phyloP scores from a whole-genome alignment of 805 yeast species.

The Wickerhamiella azyma region DNA sequence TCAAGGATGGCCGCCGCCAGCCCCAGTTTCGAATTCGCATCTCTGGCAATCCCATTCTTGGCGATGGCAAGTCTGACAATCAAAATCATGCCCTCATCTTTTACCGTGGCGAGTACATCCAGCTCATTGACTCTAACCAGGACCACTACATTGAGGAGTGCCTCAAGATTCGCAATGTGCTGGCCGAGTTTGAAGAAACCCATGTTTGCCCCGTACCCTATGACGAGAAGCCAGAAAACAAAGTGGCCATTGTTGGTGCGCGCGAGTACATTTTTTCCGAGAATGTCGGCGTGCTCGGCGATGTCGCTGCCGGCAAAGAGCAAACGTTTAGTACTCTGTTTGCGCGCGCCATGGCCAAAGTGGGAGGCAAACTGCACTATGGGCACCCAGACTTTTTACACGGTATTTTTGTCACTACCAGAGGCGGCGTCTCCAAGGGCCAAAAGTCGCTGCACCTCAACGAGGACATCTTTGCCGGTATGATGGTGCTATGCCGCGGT shows the following conservation, averaged over 20 bases:
- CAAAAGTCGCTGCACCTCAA: slow-evolving; percentile 72
- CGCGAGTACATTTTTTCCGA: slow-evolving; percentile 76
- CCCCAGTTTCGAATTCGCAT: slow-evolving; percentile 53
- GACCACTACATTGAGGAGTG: slow-evolving; percentile 76
- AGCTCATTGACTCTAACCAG: slow-evolving; percentile 72
- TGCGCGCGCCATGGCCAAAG: slow-evolving; percentile 67
- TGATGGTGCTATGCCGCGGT: slow-evolving; percentile 64
- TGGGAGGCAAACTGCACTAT: slow-evolving; percentile 74
- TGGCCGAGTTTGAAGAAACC: slow-evolving; percentile 62
- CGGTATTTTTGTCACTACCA: slow-evolving; percentile 60
- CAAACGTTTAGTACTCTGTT: slow-evolving; percentile 78
- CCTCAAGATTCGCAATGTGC: slow-evolving; percentile 56
- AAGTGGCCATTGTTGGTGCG: slow-evolving; percentile 70
- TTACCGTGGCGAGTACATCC: slow-evolving; percentile 69
- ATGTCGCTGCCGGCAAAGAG: slow-evolving; percentile 79
- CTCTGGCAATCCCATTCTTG: slow-evolving; percentile 71
- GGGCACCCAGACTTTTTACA: slow-evolving; percentile 81
- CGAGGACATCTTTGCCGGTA: slow-evolving; percentile 80
- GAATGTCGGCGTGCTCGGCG: slow-evolving; percentile 69
- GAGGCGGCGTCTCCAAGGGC: slow-evolving; percentile 81
- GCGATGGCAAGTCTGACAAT: slow-evolving; percentile 77
- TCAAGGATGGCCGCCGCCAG: slow-evolving; percentile 41
- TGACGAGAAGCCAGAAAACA: slow-evolving; percentile 19
- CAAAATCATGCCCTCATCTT: slow-evolving; percentile 66
- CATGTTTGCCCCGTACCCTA: slow-evolving; percentile 14